Evolutionary conservation across 805 yeast genomes (phyloP).

Genomic region (Nakazawaea wyomingensis): DNA sequence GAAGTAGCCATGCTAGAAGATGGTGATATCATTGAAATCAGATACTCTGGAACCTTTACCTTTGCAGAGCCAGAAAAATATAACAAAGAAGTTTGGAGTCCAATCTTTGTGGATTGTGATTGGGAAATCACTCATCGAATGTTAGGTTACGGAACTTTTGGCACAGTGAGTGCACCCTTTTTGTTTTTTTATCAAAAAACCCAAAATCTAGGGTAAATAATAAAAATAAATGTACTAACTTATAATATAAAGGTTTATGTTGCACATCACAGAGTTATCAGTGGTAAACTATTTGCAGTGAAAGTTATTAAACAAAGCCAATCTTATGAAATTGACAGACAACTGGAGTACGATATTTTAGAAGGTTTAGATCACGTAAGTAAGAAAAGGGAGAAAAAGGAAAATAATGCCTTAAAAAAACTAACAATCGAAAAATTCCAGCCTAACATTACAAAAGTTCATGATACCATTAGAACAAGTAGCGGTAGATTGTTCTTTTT

Average conservation of each 20-base stretch:
- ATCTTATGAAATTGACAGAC: constrained; percentile 16
- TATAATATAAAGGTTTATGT: constrained; percentile 25
- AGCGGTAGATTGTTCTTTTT: constrained; percentile 35
- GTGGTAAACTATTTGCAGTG: constrained; percentile 39
- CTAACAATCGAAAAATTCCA: constrained; percentile 15
- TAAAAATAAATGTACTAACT: constrained; percentile 17
- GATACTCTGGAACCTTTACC: constrained; percentile 21
- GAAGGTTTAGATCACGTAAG: constrained; percentile 35
- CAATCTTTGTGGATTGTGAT: constrained; percentile 20
- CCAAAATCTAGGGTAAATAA: too few species aligned
- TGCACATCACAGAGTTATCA: constrained; percentile 22
- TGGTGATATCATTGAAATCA: constrained; percentile 35
- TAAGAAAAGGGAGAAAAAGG: too few species aligned
- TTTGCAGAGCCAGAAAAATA: constrained; percentile 16
- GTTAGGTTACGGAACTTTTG: constrained; percentile 56
- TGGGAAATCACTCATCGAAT: constrained; percentile 40
- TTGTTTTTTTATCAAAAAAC: too few species aligned
- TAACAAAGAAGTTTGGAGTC: constrained; percentile 12
- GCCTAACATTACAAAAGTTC: constrained; percentile 46
- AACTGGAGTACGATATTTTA: constrained; percentile 37
- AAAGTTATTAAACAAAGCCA: constrained; percentile 33
- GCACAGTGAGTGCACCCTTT: constrained; percentile 42
- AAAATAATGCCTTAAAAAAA: too few species aligned
- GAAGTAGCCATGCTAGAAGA: constrained; percentile 29
- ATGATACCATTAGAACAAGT: constrained; percentile 26